Conservation (phyloP, 148 eudicot genomes). For the Chenopodium suecicum region DNA sequence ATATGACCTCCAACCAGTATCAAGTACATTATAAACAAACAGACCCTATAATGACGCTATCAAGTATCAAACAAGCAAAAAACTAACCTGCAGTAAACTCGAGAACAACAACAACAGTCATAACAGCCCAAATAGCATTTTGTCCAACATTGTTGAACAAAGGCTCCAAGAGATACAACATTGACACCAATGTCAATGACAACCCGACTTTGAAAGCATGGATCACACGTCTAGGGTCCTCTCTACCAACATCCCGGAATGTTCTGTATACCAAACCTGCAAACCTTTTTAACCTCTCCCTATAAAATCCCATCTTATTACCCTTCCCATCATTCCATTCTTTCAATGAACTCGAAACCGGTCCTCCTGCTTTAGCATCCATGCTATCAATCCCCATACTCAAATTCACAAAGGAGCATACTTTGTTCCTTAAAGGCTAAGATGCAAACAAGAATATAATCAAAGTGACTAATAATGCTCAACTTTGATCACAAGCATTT, state of each 20-base stretch:
- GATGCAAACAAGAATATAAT: not conserved
- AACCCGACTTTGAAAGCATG: slow-evolving; percentile 84
- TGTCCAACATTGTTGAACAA: slow-evolving; percentile 64
- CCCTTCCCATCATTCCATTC: slow-evolving; percentile 18
- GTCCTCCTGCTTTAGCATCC: slow-evolving; percentile 11
- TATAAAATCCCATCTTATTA: slow-evolving; percentile 17
- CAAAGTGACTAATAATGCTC: not conserved
- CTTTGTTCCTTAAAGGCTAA: not conserved
- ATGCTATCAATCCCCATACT: slow-evolving; percentile 25
- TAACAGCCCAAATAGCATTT: slow-evolving; percentile 89
- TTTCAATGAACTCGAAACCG: not conserved
- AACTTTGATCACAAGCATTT: not conserved
- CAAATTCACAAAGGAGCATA: slow-evolving; percentile 17
- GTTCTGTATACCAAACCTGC: slow-evolving; percentile 33
- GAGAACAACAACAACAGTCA: slow-evolving; percentile 95
- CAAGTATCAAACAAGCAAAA: not conserved
- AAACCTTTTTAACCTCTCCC: slow-evolving; percentile 25
- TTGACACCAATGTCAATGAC: slow-evolving; percentile 69
- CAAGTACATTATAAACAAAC: not conserved
- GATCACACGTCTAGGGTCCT: slow-evolving; percentile 71
- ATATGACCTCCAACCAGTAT: no score
- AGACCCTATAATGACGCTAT: not conserved
- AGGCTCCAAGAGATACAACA: slow-evolving; percentile 74
- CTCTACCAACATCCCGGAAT: slow-evolving; percentile 55
- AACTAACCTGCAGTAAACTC: slow-evolving; percentile 86